Evolutionary conservation across 1,284 basidiomycete genomes (phyloP).

Genomic region (Tranzscheliella williamsii): DNA sequence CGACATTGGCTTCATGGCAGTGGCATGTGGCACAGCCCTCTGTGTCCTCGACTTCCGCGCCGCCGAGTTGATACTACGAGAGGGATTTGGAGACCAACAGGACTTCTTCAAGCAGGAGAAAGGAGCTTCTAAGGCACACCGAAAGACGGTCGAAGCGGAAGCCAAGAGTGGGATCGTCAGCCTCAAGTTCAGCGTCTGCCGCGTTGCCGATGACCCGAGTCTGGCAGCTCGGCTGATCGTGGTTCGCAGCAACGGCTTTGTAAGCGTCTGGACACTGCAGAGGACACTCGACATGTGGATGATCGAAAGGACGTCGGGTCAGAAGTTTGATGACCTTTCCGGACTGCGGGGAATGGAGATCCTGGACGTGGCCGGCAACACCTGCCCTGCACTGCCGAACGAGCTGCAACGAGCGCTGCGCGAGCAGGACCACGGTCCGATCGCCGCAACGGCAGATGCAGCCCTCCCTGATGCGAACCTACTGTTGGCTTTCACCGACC

Average conservation of each 20-base stretch:
- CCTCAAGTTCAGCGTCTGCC: slow-evolving; percentile 45
- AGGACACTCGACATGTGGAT: slow-evolving; percentile 48
- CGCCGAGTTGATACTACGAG: slow-evolving; percentile 49
- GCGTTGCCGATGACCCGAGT: slow-evolving; percentile 36
- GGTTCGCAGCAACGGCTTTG: slow-evolving; percentile 36
- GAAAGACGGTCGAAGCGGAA: slow-evolving; percentile 44
- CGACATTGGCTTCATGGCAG: slow-evolving; percentile 52
- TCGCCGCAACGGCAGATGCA: slow-evolving; percentile 1
- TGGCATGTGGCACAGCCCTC: slow-evolving; percentile 49
- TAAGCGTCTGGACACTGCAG: slow-evolving; percentile 51
- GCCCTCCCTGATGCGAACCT: slow-evolving; percentile 21
- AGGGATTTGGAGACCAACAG: slow-evolving; percentile 42
- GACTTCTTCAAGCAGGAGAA: slow-evolving; percentile 6
- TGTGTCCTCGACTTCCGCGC: slow-evolving; percentile 49
- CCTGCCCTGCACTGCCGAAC: slow-evolving; percentile 20
- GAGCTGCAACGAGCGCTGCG: slow-evolving; percentile 42
- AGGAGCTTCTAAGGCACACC: slow-evolving; percentile 9
- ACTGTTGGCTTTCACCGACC: slow-evolving; percentile 28
- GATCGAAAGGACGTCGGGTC: slow-evolving; percentile 21
- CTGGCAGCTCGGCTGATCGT: slow-evolving; percentile 51
- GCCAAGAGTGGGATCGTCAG: slow-evolving; percentile 34
- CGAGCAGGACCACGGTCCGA: slow-evolving; percentile 27
- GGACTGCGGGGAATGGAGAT: slow-evolving; percentile 16
- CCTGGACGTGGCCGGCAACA: slow-evolving; percentile 39
- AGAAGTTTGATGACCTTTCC: slow-evolving; percentile 37